phyloP scores from a whole-genome alignment of 345 rosid species.

The Rhodamnia argentea region DNA sequence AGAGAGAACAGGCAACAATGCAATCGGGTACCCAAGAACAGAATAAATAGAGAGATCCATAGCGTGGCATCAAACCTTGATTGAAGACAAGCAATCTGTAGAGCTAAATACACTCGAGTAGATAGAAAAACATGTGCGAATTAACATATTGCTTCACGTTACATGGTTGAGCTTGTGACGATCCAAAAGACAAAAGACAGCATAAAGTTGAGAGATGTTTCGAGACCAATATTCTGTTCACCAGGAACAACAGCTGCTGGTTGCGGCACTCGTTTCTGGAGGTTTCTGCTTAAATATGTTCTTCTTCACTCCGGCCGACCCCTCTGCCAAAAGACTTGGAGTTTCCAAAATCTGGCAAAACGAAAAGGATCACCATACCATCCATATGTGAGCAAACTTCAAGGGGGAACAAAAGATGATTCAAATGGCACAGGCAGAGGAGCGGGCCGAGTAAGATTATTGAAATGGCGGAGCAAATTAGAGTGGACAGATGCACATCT shows the following conservation, averaged over 20 bases:
- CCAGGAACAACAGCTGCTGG: conserved; percentile 54
- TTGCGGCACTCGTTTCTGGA: conserved; percentile 27
- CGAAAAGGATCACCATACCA: neutral
- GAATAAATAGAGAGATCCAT: neutral
- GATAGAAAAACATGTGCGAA: neutral
- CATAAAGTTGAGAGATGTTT: neutral
- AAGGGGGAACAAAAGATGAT: neutral
- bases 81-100: neutral
- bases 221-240: neutral
- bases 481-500: neutral
- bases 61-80: neutral
- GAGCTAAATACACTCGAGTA: neutral
- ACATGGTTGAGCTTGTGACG: neutral
- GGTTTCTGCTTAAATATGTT: conserved; percentile 81
- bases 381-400: neutral
- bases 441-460: neutral
- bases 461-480: neutral
- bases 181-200: neutral
- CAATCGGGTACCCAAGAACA: neutral
- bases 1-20: neutral
- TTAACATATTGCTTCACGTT: neutral
- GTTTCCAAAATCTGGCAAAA: conserved; percentile 79
- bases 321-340: conserved; percentile 71
- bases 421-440: neutral
- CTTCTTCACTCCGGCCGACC: conserved; percentile 62